Conservation (phyloP, 768 basidiomycete genomes). For the Pilatotrama ljubarskyi region DNA sequence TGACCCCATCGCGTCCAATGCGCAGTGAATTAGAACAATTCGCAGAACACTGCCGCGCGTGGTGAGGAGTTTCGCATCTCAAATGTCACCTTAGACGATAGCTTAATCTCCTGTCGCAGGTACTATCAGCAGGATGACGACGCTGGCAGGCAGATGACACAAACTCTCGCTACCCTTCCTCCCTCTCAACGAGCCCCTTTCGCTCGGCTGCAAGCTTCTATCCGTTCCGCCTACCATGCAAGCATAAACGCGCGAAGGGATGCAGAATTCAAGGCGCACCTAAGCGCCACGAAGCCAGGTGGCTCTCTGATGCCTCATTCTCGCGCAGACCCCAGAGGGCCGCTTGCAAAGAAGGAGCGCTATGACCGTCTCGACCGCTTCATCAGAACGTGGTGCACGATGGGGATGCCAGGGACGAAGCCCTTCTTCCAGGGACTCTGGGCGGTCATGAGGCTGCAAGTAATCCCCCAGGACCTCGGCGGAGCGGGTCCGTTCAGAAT, state of each 20-base stretch:
- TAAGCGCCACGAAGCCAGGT: slow-evolving; percentile 76
- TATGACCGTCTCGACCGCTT: slow-evolving; percentile 75
- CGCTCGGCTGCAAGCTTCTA: slow-evolving; percentile 82
- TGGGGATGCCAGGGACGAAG: slow-evolving; percentile 85
- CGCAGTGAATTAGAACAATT: slow-evolving; percentile 76
- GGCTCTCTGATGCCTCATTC: slow-evolving; percentile 77
- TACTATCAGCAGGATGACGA: slow-evolving; percentile 82
- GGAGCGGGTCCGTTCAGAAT: slow-evolving; percentile 74
- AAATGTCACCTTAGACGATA: background rate
- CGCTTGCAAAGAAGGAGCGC: slow-evolving; percentile 74
- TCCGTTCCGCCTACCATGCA: slow-evolving; percentile 82
- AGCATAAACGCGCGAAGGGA: slow-evolving; percentile 73
- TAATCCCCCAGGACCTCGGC: slow-evolving; percentile 75
- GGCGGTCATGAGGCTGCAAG: slow-evolving; percentile 80
- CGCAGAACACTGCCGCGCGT: slow-evolving; percentile 73
- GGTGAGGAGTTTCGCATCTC: slow-evolving; percentile 47
- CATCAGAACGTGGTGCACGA: slow-evolving; percentile 78
- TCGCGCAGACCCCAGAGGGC: slow-evolving; percentile 62
- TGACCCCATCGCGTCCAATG: slow-evolving; percentile 66
- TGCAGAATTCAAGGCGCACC: slow-evolving; percentile 84
- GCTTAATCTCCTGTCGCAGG: slow-evolving; percentile 44
- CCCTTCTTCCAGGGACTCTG: slow-evolving; percentile 82
- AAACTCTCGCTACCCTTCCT: slow-evolving; percentile 75
- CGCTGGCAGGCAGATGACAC: slow-evolving; percentile 77
- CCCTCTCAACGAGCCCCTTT: slow-evolving; percentile 86